A percentile compares a stretch with the other conserved stretches of the same genome.
Evolutionary conservation across 495 filamentous ascomycete genomes (phyloP).

Genomic region (Hypomontagnella monticulosa): DNA sequence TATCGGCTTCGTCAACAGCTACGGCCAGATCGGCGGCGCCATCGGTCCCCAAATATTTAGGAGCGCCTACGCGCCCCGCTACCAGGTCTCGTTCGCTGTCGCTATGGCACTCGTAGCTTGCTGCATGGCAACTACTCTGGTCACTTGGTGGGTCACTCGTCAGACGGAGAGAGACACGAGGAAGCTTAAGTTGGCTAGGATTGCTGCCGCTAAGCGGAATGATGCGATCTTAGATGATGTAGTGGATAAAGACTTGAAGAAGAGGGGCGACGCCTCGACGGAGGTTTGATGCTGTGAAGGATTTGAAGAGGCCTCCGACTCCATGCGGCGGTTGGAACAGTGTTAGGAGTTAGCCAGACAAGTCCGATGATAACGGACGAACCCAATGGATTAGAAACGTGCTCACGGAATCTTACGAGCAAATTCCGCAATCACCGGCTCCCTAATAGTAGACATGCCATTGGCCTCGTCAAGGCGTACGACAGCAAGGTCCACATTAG

Average conservation of each 20-base stretch:
- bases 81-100: slow-evolving; percentile 45
- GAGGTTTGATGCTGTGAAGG: slow-evolving; percentile 9
- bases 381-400: background rate
- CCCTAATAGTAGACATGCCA: background rate
- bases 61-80: slow-evolving; percentile 46
- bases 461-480: background rate
- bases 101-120: slow-evolving; percentile 47
- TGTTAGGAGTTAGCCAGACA: background rate
- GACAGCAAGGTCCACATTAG: slow-evolving; percentile 4
- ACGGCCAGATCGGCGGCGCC: slow-evolving; percentile 52
- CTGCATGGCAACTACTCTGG: slow-evolving; percentile 41
- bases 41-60: slow-evolving; percentile 50
- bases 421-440: background rate
- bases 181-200: slow-evolving; percentile 52
- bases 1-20: slow-evolving; percentile 56
- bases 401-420: background rate
- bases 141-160: slow-evolving; percentile 49
- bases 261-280: slow-evolving; percentile 5
- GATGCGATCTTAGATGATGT: slow-evolving; percentile 57
- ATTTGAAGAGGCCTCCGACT: too few species aligned
- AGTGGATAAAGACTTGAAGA: slow-evolving; percentile 50
- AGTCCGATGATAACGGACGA: background rate
- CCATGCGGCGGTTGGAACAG: background rate
- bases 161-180: slow-evolving; percentile 54
- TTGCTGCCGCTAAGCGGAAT: slow-evolving; percentile 51